Evolutionary conservation across 176 grass and related monocot species (phyloP).

Genomic region (Echinochloa phyllopogon): DNA sequence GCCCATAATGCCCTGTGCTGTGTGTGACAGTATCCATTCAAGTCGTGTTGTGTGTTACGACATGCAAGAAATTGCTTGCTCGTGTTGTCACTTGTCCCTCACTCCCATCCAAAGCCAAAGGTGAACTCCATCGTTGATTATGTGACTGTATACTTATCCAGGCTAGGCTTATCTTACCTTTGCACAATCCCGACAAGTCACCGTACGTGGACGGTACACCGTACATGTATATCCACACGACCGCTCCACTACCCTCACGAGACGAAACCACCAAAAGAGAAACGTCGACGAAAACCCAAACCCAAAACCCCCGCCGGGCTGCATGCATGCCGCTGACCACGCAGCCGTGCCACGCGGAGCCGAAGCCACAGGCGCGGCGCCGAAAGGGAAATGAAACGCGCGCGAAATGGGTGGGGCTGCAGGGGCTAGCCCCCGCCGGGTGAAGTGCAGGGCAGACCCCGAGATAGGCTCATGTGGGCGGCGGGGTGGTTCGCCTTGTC

Average conservation of each 20-base stretch:
- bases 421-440: not conserved
- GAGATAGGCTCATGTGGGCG: constrained; percentile 37
- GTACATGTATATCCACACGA: not conserved
- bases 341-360: constrained; percentile 17
- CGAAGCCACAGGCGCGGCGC: not conserved
- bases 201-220: not conserved
- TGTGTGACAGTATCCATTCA: not conserved
- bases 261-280: not conserved
- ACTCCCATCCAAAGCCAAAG: not conserved
- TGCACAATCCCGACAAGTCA: not conserved
- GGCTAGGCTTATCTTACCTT: not conserved
- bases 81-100: no score
- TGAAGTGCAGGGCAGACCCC: not conserved
- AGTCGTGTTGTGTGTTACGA: not conserved
- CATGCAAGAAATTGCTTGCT: not conserved
- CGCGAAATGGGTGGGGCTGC: not conserved
- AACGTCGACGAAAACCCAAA: not conserved
- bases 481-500: constrained; percentile 29
- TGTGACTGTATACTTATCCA: not conserved
- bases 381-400: not conserved
- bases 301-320: not conserved
- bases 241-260: not conserved
- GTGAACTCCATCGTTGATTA: not conserved
- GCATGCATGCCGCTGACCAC: not conserved
- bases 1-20: not conserved